Evolutionary conservation across 1,284 basidiomycete genomes (phyloP).

Genomic region (Gomphus bonarii): DNA sequence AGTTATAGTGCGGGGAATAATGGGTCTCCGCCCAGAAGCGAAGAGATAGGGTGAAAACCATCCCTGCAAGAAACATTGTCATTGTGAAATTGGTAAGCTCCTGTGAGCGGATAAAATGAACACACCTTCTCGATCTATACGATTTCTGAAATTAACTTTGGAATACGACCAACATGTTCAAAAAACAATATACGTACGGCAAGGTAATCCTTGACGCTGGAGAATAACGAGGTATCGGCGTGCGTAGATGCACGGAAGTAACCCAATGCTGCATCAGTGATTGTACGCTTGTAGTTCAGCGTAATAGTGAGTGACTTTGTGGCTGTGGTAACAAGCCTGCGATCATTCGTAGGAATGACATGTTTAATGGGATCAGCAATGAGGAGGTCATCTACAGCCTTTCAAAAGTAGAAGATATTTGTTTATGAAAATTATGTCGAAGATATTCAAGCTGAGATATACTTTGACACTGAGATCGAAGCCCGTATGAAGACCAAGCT

Average conservation of each 20-base stretch:
- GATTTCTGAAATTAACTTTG: not conserved
- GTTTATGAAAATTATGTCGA: not conserved
- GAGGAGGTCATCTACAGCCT: conserved; percentile 42
- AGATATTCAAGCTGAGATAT: not conserved
- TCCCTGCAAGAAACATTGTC: conserved; percentile 37
- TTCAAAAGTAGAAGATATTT: not conserved
- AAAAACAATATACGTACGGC: conserved; percentile 18
- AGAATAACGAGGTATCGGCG: conserved; percentile 41
- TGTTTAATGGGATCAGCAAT: conserved; percentile 38
- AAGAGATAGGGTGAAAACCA: conserved; percentile 62
- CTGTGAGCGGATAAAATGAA: not conserved
- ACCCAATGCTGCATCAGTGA: conserved; percentile 48
- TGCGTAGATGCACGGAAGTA: conserved; percentile 53
- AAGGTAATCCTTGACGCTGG: conserved; percentile 54
- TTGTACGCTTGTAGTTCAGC: conserved; percentile 48
- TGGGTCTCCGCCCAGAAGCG: conserved; percentile 45
- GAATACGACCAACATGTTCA: not conserved
- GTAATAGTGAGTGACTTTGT: conserved; percentile 50
- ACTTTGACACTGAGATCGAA: conserved; percentile 40
- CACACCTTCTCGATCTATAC: not conserved
- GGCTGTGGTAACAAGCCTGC: conserved; percentile 43
- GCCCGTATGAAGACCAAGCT: conserved; percentile 42
- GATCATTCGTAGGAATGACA: conserved; percentile 41
- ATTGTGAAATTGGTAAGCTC: conserved; percentile 32
- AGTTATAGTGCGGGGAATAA: conserved; percentile 51